Percentiles rank a stretch among this genome's conserved stretches.
phyloP scores from a whole-genome alignment of 495 filamentous ascomycete species.

The Pyronema domesticum region DNA sequence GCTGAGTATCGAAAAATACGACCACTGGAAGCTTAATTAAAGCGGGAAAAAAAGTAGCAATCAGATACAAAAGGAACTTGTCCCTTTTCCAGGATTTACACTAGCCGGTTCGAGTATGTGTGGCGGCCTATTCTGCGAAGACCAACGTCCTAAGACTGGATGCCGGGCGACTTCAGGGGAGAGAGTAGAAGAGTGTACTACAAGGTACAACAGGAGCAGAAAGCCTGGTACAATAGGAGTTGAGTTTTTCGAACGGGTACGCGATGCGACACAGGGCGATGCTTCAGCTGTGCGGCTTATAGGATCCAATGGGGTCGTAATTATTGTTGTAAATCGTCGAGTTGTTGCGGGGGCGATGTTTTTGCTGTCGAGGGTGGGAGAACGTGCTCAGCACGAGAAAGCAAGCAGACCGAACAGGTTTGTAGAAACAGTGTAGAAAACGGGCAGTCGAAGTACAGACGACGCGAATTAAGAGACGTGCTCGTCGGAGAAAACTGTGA shows the following conservation, averaged over 20 bases:
- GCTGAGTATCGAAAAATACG: neutral
- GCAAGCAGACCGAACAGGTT: constrained; percentile 1
- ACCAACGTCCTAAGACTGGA: neutral
- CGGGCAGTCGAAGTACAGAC: neutral
- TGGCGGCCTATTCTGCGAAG: neutral
- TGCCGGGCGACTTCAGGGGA: neutral
- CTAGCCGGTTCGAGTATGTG: neutral
- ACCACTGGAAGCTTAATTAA: neutral
- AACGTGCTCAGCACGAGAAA: constrained; percentile 7
- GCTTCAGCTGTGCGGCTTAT: neutral
- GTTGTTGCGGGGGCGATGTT: neutral
- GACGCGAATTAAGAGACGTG: neutral
- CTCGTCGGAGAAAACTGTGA: neutral
- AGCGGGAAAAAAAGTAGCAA: neutral
- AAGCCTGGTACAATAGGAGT: neutral
- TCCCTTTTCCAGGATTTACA: neutral
- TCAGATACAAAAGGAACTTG: neutral
- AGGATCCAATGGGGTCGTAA: neutral
- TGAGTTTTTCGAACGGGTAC: neutral
- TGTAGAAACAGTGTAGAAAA: neutral
- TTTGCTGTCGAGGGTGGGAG: neutral
- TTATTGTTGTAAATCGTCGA: neutral
- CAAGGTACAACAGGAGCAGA: neutral
- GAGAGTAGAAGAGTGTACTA: neutral
- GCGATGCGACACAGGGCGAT: neutral